A percentile compares a stretch with the other conserved stretches of the same genome.
Evolutionary conservation across 2,329 filamentous ascomycete species (phyloP).

Genomic region (Trichophyton verrucosum): DNA sequence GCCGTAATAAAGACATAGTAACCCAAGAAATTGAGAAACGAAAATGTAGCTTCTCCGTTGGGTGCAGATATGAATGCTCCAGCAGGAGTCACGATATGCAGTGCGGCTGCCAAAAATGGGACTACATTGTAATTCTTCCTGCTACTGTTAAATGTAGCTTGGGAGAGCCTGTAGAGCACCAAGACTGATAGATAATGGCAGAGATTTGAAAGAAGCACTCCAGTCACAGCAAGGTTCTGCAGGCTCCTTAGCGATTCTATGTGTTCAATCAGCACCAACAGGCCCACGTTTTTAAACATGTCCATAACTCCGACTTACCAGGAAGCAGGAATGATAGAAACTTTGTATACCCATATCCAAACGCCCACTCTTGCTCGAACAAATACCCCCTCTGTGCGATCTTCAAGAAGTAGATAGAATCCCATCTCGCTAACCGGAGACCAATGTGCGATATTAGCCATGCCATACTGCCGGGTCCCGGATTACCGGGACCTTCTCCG

Average conservation of each 20-base stretch:
- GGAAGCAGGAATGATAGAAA: slow-evolving; percentile 29
- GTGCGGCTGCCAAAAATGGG: slow-evolving; percentile 51
- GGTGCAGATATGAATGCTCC: slow-evolving; percentile 82
- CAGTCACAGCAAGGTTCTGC: slow-evolving; percentile 36
- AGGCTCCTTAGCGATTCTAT: neutral
- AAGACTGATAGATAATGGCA: slow-evolving; percentile 66
- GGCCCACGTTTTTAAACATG: neutral
- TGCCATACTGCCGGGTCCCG: neutral
- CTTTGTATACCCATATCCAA: slow-evolving; percentile 44
- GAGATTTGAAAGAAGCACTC: slow-evolving; percentile 55
- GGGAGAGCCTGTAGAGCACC: slow-evolving; percentile 55
- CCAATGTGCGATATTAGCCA: slow-evolving; percentile 6
- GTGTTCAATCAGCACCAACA: neutral
- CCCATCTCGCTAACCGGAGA: slow-evolving; percentile 46
- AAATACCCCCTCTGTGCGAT: slow-evolving; percentile 43
- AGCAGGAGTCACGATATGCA: slow-evolving; percentile 77
- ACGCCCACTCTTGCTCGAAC: slow-evolving; percentile 56
- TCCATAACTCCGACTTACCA: slow-evolving; percentile 17
- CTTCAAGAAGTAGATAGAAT: slow-evolving; percentile 49
- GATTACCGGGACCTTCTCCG: neutral
- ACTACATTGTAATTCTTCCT: slow-evolving; percentile 14
- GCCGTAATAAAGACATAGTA: slow-evolving; percentile 53
- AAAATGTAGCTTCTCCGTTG: slow-evolving; percentile 69
- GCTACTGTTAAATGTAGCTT: slow-evolving; percentile 39
- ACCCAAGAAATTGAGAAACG: slow-evolving; percentile 63